Evolutionary conservation across 768 basidiomycete genomes (phyloP).

Genomic region (Neoboletus brunneissimus): DNA sequence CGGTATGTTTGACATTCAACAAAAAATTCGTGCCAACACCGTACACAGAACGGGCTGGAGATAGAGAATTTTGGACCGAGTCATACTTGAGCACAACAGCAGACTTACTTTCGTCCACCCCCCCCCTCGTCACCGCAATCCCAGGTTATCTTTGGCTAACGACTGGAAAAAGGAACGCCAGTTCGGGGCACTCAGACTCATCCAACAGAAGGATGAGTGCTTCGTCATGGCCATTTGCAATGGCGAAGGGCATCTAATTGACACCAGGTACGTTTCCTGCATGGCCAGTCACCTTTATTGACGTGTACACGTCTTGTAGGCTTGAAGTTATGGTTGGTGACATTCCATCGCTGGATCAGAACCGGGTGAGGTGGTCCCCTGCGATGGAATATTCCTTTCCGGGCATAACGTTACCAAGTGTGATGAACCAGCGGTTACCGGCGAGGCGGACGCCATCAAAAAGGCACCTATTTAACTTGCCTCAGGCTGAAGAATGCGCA

Average conservation of each 20-base stretch:
- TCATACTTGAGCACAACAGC: too few species aligned
- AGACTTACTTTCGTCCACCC: too few species aligned
- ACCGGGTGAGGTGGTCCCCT: slow-evolving; percentile 94
- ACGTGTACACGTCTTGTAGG: slow-evolving; percentile 41
- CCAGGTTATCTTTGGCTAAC: slow-evolving; percentile 89
- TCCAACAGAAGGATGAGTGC: slow-evolving; percentile 93
- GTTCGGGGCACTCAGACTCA: slow-evolving; percentile 92
- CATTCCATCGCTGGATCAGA: slow-evolving; percentile 83
- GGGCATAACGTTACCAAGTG: slow-evolving; percentile 95
- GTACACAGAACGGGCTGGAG: too few species aligned
- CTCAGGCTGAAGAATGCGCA: slow-evolving; percentile 46
- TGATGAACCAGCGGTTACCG: slow-evolving; percentile 94
- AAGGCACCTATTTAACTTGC: slow-evolving; percentile 81
- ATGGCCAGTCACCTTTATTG: neutral
- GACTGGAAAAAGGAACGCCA: slow-evolving; percentile 99
- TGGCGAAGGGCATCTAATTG: slow-evolving; percentile 67
- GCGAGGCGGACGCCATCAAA: slow-evolving; percentile 93
- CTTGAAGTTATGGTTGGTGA: slow-evolving; percentile 96
- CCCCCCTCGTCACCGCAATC: neutral
- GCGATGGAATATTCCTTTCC: slow-evolving; percentile 89
- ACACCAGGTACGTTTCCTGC: slow-evolving; percentile 57
- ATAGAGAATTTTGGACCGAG: too few species aligned
- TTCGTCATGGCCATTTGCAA: slow-evolving; percentile 79
- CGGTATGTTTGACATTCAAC: too few species aligned
- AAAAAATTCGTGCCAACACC: too few species aligned